These are phyloP conservation scores for Paulownia fortunei DNA, from an alignment of 257 asterid species.

Conservation along the genomic window DNA sequence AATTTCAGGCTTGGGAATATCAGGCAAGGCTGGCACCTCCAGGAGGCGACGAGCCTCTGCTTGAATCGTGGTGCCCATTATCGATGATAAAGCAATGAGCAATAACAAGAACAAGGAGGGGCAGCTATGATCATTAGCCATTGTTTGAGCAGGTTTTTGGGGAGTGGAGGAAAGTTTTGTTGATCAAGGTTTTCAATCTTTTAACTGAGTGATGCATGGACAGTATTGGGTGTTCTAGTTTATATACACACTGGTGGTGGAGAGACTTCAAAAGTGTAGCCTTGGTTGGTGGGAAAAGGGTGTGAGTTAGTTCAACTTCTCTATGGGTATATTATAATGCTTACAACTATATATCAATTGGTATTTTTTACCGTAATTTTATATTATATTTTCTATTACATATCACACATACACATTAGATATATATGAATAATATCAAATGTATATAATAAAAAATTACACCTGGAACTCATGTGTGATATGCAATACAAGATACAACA, in stretches of 20 bases:
- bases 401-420: no score
- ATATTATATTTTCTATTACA: no score
- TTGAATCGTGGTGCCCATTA: background rate
- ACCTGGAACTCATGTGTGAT: no score
- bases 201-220: background rate
- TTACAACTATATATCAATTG: background rate
- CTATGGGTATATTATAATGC: background rate
- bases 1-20: constrained; percentile 16
- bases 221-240: background rate
- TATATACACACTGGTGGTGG: constrained; percentile 4
- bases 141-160: background rate
- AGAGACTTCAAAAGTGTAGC: background rate
- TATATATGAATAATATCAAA: no score
- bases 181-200: background rate
- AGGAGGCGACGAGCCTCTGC: constrained; percentile 36
- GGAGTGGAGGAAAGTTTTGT: background rate
- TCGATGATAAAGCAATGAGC: constrained; percentile 9
- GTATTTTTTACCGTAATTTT: no score
- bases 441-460: no score
- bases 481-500: no score
- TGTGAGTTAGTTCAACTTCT: constrained; percentile 5
- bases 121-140: constrained; percentile 7
- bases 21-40: constrained; percentile 21
- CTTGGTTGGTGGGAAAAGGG: background rate
- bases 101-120: constrained; percentile 7